Conservation (phyloP, 2,329 filamentous ascomycete genomes). For the Cytospora piceae region DNA sequence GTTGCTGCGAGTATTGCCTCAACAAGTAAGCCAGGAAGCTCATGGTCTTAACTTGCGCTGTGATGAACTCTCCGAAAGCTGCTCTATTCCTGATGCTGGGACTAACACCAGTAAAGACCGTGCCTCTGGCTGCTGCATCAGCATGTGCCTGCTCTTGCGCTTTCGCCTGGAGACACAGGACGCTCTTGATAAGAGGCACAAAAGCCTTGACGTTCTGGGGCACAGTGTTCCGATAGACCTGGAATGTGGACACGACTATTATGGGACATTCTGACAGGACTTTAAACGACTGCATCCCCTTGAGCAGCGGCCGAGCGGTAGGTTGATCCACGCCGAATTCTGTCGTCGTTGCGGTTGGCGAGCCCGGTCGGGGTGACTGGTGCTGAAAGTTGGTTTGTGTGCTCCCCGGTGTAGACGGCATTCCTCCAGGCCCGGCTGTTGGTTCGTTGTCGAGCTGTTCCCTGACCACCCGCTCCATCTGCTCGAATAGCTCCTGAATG, state of each 20-base stretch:
- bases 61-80: constrained; percentile 97
- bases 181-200: constrained; percentile 89
- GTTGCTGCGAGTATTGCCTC: constrained; percentile 81
- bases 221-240: constrained; percentile 82
- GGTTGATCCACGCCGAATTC: constrained; percentile 86
- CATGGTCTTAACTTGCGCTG: constrained; percentile 98
- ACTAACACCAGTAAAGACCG: constrained; percentile 90
- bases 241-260: constrained; percentile 97
- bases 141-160: constrained; percentile 91
- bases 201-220: constrained; percentile 87
- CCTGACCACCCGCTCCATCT: constrained; percentile 91
- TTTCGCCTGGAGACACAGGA: constrained; percentile 84
- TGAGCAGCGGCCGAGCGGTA: constrained; percentile 75
- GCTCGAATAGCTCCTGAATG: constrained; percentile 94
- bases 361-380: constrained; percentile 80
- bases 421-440: constrained; percentile 56
- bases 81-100: constrained; percentile 90
- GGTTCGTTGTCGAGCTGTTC: constrained; percentile 88
- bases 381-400: constrained; percentile 69
- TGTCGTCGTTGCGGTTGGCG: constrained; percentile 79
- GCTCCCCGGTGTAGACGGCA: constrained; percentile 69
- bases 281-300: constrained; percentile 99
- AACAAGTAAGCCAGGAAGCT: constrained; percentile 95
- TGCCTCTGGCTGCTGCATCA: constrained; percentile 77
- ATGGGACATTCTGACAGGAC: constrained; percentile 97